These are phyloP conservation scores for Funneliformis mosseae DNA, from an alignment of 192 early-diverging fungal species.

Conservation along the genomic window DNA sequence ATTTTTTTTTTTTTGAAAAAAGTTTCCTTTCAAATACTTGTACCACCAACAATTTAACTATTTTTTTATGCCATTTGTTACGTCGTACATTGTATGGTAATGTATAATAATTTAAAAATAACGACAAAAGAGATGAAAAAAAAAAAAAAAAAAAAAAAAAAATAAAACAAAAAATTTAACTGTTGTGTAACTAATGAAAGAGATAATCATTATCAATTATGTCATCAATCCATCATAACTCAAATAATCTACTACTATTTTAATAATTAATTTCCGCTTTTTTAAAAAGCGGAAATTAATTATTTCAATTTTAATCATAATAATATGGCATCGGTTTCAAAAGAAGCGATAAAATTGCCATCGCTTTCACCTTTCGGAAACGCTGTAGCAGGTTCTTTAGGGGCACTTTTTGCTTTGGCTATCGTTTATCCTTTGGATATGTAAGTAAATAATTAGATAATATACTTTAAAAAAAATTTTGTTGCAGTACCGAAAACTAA, in stretches of 20 bases:
- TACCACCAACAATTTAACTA: background rate
- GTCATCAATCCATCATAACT: no score
- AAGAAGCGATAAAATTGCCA: background rate
- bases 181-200: no score
- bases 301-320: no score
- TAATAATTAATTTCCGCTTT: no score
- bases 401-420: constrained; percentile 88
- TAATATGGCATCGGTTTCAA: no score
- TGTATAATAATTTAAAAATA: background rate
- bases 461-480: background rate
- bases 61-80: background rate
- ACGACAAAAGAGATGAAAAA: no score
- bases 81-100: background rate
- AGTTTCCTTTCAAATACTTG: background rate
- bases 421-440: constrained; percentile 96
- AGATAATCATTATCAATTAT: no score
- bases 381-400: constrained; percentile 88
- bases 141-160: background rate
- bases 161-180: no score
- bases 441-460: constrained; percentile 58
- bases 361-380: constrained; percentile 83
- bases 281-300: no score
- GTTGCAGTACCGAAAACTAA: background rate
- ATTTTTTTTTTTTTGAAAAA: no score
- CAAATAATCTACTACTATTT: no score